These are phyloP conservation scores for Sclerotinia glacialis DNA, from an alignment of 2,329 filamentous ascomycete genomes.

Conservation along the genomic window DNA sequence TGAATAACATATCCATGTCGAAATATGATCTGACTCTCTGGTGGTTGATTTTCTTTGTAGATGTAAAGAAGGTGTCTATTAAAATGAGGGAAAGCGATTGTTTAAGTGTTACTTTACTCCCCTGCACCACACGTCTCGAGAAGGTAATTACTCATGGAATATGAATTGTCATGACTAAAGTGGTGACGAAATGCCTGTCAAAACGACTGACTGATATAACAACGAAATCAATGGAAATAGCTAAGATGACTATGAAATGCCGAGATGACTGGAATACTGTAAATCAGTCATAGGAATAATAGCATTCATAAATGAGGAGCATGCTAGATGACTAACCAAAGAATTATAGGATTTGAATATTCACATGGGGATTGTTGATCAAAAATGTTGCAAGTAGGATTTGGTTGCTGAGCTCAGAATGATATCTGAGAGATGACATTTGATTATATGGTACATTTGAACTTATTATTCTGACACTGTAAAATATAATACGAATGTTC, in stretches of 20 bases:
- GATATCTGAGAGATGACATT: neutral
- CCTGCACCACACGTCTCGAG: neutral
- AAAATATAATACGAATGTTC: no score
- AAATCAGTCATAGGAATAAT: neutral
- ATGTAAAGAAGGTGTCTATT: neutral
- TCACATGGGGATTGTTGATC: neutral
- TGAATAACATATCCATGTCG: neutral
- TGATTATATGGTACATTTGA: neutral
- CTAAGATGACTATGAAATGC: neutral
- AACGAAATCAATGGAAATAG: neutral
- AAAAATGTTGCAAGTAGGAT: neutral
- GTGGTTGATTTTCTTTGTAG: neutral
- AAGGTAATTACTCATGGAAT: neutral
- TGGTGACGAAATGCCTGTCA: neutral
- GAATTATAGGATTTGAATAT: no score
- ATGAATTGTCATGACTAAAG: neutral
- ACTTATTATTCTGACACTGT: neutral
- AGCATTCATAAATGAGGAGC: no score
- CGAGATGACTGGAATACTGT: neutral
- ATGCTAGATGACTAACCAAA: neutral
- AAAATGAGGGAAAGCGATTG: neutral
- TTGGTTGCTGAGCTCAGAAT: rapidly evolving
- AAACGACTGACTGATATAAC: neutral
- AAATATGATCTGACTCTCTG: neutral
- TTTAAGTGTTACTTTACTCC: neutral